Evolutionary conservation across 257 asterid species (phyloP), one percentile per base, ranked within the genome.

Genomic region (Cordia subcordata): DNA sequence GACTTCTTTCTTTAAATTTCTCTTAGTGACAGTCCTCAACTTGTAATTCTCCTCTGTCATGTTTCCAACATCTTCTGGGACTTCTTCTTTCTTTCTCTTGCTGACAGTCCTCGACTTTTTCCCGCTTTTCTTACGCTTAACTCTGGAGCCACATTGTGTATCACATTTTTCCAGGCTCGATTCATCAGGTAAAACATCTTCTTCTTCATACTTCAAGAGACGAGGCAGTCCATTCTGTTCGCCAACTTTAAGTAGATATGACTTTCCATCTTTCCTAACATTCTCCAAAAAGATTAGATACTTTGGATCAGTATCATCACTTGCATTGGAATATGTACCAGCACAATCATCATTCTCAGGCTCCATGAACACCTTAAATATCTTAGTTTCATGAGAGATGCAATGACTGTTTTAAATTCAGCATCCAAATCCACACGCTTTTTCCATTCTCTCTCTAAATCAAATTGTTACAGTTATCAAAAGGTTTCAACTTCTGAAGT

Each of bases 291-390:
- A 62, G n/a, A 58, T 39, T 51, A 17, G 35, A 49, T 67, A 63
- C 0, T 66, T 57, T 20, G 80, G 72, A 56, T 78, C 80, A 10
- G 1, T 5, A 21, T 55, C 69, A 49, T 15, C 38, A 15, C 10
- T 8, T 42, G 40, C 57, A 60, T 55, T 50, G 53, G 8, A 15
- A 52, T 40, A 42, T 42, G 4, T 14, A 42, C 57, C 46, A 53
- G 18, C 45, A 35, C 16, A 45, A 27, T 32, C 65, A 14, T 60
- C 56, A 11, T 50, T 49, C 11, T 17, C 49, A 55, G 22, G n/a
- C 10, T 3, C 13, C 4, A 16, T 17, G 16, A 39, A 59, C 39
- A 16, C 3, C 8, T 23, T 16, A 3, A 10, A 42, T 42, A 3
- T 42, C 10, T 8, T 2, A 42, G 12, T 14, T 11, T 42, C 47